Evolutionary conservation across 1,284 basidiomycete species (phyloP), one percentile per base, ranked within the genome.

Genomic region (Ganoderma meredithae): DNA sequence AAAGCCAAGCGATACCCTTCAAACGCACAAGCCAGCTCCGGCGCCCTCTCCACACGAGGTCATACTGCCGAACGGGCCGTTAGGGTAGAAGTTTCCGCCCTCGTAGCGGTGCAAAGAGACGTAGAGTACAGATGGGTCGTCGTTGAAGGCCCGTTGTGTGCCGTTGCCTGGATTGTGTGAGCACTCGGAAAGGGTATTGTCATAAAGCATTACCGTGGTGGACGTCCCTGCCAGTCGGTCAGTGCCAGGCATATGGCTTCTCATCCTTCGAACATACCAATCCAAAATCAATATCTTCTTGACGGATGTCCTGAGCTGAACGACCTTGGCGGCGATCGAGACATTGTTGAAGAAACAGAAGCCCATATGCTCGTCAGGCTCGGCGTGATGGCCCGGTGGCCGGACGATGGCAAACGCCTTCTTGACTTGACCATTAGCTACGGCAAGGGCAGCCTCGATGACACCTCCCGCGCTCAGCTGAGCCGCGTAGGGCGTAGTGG

Each of bases 261-360:
- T 56, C 40, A 65, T 36, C 73, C 65, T 27, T 56, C 19, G 25
- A 40, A 81, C 92, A 76, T 77, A 97, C 97, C 98, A 99, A 78
- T 99, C 97, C 17, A 99, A 82, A 75, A 99, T 98, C 73, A 99
- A 78, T 17, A 99, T 90, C 76, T 89, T 94, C 77, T 90, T 93
- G 64, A 93, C 82, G 2, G 87, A 77, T 0, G 92, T 93, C 55
- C 85, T 76, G 69, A 91, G 84, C 75, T 92, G 94, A 39, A 91
- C 88, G 43, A 93, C 96, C 79, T 87, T 90, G 58, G 95, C 88
- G 1, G 97, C 97, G 7, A 99, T 93, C 1, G 97, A 94, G 25
- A 98, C 97, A 75, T 99, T 99, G 81, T 99, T 99, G 84, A 96
- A 98, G 83, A 99, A 97, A 81, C 98, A 99, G 81, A 99, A 99